phyloP scores from a whole-genome alignment of 2,329 filamentous ascomycete species.

The Fusarium subglutinans region DNA sequence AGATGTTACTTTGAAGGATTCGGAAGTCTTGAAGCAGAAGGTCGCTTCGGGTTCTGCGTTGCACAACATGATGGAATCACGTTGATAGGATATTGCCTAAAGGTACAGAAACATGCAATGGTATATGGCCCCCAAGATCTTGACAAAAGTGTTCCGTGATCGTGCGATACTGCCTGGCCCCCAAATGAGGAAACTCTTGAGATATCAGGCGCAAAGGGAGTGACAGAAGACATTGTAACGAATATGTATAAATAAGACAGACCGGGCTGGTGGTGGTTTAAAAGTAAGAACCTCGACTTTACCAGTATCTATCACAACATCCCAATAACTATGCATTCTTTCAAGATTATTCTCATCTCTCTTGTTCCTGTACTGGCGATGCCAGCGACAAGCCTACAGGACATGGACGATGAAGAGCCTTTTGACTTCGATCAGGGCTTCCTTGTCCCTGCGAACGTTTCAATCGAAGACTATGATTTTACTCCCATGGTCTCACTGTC shows the following conservation, averaged over 20 bases:
- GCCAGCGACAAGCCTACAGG: not conserved
- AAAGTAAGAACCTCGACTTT: fast-evolving
- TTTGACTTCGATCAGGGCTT: not conserved
- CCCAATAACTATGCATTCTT: not conserved
- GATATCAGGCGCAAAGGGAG: not conserved
- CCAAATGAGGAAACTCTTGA: not conserved
- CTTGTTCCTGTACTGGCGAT: not conserved
- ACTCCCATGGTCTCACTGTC: not conserved
- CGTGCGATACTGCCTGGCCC: not conserved
- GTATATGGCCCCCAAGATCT: not conserved
- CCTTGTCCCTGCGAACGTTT: not conserved
- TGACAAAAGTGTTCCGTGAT: not conserved
- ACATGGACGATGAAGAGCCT: not conserved
- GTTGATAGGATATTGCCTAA: not conserved
- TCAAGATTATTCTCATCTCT: not conserved
- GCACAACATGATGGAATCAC: no score
- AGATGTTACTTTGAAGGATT: fast-evolving
- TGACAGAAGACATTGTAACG: fast-evolving
- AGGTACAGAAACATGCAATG: not conserved
- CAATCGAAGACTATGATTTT: not conserved
- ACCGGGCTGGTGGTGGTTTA: not conserved
- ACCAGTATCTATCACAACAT: no score
- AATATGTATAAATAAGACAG: not conserved
- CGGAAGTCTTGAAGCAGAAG: not conserved
- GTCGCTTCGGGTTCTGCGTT: not conserved